phyloP scores from a whole-genome alignment of 2,329 filamentous ascomycete species.

The Hymenoscyphus scutula region DNA sequence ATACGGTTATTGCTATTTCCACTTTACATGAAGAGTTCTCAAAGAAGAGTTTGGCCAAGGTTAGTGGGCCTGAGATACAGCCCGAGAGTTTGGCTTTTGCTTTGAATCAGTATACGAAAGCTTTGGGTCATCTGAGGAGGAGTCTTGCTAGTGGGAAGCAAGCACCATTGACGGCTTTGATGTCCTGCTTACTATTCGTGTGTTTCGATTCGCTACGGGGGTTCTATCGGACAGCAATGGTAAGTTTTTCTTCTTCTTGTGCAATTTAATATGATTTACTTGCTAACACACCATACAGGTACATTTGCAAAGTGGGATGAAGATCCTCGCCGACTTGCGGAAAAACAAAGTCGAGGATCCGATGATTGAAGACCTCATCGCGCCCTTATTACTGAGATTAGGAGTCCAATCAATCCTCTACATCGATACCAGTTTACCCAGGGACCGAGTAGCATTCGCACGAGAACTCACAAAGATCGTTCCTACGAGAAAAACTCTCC shows the following conservation, averaged over 20 bases:
- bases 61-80: conserved; percentile 13
- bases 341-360: conserved; percentile 16
- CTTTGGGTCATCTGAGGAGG: conserved; percentile 29
- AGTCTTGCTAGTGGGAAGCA: conserved; percentile 27
- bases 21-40: conserved; percentile 33
- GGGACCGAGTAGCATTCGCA: conserved; percentile 24
- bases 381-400: conserved; percentile 30
- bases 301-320: conserved; percentile 33
- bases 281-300: conserved; percentile 6
- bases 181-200: conserved; percentile 34
- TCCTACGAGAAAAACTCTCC: conserved; percentile 16
- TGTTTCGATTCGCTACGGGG: conserved; percentile 34
- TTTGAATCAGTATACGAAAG: conserved; percentile 33
- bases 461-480: conserved; percentile 20
- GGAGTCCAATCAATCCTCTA: conserved; percentile 33
- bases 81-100: conserved; percentile 25
- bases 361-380: conserved; percentile 28
- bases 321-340: conserved; percentile 28
- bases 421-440: conserved; percentile 27
- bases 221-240: conserved; percentile 29
- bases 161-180: conserved; percentile 27
- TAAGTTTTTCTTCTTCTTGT: not conserved
- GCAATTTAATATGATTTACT: not conserved
- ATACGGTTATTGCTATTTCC: conserved; percentile 34
- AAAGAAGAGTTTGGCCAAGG: conserved; percentile 14